Evolutionary conservation across 768 basidiomycete genomes (phyloP).

Genomic region (Hygrophoropsis aurantiaca): DNA sequence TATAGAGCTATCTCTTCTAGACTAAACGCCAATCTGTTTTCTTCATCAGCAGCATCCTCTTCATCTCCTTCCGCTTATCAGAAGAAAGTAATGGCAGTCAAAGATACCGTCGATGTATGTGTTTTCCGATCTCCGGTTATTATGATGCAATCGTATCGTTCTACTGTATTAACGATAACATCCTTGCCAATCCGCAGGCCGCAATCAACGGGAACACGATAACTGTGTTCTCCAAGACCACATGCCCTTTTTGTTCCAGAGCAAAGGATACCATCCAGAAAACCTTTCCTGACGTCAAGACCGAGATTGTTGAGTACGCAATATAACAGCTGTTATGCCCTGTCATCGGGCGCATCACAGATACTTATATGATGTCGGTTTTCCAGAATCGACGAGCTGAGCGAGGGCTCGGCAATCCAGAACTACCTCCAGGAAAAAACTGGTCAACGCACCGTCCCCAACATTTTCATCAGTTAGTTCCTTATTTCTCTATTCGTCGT

Average conservation of each 20-base stretch:
- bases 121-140: too few relatives aligned
- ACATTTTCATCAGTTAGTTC: slow-evolving; percentile 67
- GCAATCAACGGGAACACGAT: slow-evolving; percentile 51
- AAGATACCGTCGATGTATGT: slow-evolving; percentile 43
- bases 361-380: not conserved
- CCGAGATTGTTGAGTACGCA: slow-evolving; percentile 50
- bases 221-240: slow-evolving; percentile 60
- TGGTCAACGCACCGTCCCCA: slow-evolving; percentile 71
- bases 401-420: slow-evolving; percentile 66
- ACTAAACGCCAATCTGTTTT: slow-evolving; percentile 3
- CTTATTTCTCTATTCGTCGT: too few relatives aligned
- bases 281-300: slow-evolving; percentile 37
- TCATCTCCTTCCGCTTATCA: slow-evolving; percentile 21
- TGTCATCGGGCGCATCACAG: not conserved
- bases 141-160: slow-evolving; percentile 15
- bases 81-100: slow-evolving; percentile 24
- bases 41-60: slow-evolving; percentile 30
- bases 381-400: slow-evolving; percentile 54
- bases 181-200: slow-evolving; percentile 43
- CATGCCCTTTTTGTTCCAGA: slow-evolving; percentile 50
- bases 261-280: slow-evolving; percentile 47
- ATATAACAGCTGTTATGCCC: not conserved
- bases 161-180: slow-evolving; percentile 39
- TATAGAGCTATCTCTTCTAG: slow-evolving; percentile 7
- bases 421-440: slow-evolving; percentile 63